These are phyloP conservation scores for Auricularia sp. DNA, from an alignment of 768 basidiomycete species.

Conservation along the genomic window DNA sequence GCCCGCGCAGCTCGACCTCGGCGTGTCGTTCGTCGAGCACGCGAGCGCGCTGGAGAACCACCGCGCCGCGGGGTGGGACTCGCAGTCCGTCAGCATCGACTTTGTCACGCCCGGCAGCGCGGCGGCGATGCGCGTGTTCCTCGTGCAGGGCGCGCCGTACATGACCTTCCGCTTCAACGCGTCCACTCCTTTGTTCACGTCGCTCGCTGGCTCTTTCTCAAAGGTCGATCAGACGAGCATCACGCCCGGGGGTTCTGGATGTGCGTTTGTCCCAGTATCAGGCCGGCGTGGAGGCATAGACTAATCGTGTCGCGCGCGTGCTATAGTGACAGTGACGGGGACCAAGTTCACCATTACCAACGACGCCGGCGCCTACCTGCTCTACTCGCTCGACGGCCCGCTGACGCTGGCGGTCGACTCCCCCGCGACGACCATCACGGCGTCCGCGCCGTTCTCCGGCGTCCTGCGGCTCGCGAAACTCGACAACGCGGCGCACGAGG, in stretches of 20 bases:
- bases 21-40: slow-evolving; percentile 22
- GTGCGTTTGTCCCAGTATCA: neutral
- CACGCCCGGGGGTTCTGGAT: neutral
- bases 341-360: slow-evolving; percentile 22
- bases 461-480: slow-evolving; percentile 19
- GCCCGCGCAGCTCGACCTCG: slow-evolving; percentile 22
- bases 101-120: slow-evolving; percentile 19
- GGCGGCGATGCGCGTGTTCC: slow-evolving; percentile 22
- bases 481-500: slow-evolving; percentile 13
- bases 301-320: neutral
- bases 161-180: slow-evolving; percentile 22
- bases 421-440: slow-evolving; percentile 16
- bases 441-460: slow-evolving; percentile 17
- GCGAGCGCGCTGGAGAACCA: slow-evolving; percentile 18
- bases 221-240: neutral
- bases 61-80: slow-evolving; percentile 26
- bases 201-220: neutral
- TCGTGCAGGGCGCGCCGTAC: slow-evolving; percentile 26
- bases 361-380: slow-evolving; percentile 21
- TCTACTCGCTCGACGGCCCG: slow-evolving; percentile 20
- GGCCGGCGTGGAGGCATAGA: no score
- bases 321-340: slow-evolving; percentile 9
- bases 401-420: slow-evolving; percentile 22
- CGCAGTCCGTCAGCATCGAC: slow-evolving; percentile 25
- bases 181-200: neutral